Base-by-base conservation (phyloP, 208 protist species). In the Leptomonas pyrrhocoris region DNA sequence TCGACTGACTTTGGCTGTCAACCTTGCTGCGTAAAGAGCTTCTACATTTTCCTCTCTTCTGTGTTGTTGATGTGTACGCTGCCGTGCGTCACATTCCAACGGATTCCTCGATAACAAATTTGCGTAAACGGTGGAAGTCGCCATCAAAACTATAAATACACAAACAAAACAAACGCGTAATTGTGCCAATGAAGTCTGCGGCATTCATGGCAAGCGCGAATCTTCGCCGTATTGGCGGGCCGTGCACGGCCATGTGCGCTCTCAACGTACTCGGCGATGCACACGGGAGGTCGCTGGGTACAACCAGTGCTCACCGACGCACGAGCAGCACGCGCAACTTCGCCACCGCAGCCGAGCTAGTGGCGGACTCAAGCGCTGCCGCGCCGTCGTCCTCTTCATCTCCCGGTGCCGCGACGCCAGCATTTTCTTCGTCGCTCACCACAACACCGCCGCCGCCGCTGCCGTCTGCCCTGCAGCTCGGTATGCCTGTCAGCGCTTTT, bases 401-500 rank as follows among this genome's bases (percentile, higher is more conserved):
- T 2, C 13, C 58, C 43, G 11, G 25, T 40, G 23, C 43, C 15
- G 28, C 42, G 13, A 19, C 28, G 11, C 2, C 40, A 6, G 28
- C 34, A 49, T 7, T 27, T n/a, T 34, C 38, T 23, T 62, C 56
- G 7, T 62, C 56, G n/a, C 7, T 23, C 12, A 23, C 56, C 38
- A 31, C 54, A 13, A n/a, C 45, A 15, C n/a, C 42, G 25, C 2
- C n/a, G 16, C 18, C 49, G 21, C 34, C 71, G 23, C 13, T 43
- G 73, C 16, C 57, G 50, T 54, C 48, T 19, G 27, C 23, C n/a
- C 58, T 67, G 31, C 21, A n/a, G 59, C 55, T 59, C 18, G 84
- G 82, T 8, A 81, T 85, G 68, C 21, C 78, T 28, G 80, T 87
- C 36, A 67, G 68, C 19, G 84, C 84, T 13, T 90, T 89, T 46